Conservation (phyloP, 176 grass and related monocot species). For the Cocos nucifera region DNA sequence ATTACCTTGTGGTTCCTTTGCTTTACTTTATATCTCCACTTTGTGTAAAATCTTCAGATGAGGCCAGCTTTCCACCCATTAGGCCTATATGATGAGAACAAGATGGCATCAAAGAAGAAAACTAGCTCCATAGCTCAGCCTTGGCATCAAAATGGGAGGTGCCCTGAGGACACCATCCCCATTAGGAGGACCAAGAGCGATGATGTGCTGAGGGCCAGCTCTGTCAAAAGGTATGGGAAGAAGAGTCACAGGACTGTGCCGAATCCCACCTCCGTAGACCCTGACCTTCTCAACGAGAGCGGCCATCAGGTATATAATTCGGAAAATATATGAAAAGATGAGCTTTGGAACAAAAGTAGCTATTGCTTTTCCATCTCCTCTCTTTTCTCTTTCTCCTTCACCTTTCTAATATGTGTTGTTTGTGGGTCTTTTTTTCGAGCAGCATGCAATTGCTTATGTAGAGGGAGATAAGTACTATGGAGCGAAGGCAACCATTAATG, state of each 20-base stretch:
- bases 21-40: conserved; percentile 5
- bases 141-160: conserved; percentile 57
- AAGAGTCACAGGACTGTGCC: conserved; percentile 40
- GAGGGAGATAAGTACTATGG: conserved; percentile 79
- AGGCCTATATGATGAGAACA: conserved; percentile 50
- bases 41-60: conserved; percentile 34
- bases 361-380: not conserved
- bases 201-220: conserved; percentile 58
- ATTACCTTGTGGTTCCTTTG: not conserved
- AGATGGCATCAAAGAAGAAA: conserved; percentile 35
- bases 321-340: too few relatives aligned
- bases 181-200: conserved; percentile 56
- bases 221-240: conserved; percentile 51
- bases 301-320: conserved; percentile 50
- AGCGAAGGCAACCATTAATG: conserved; percentile 84
- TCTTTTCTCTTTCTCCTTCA: too few relatives aligned
- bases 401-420: too few relatives aligned
- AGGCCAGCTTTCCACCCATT: conserved; percentile 56
- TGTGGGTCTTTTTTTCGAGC: conserved; percentile 1
- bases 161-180: conserved; percentile 50
- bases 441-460: conserved; percentile 88
- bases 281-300: conserved; percentile 52
- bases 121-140: conserved; percentile 29
- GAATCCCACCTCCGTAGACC: conserved; percentile 42
- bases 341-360: conserved; percentile 6